These are phyloP conservation scores for Astrothelium subdiscretum DNA, from an alignment of 495 filamentous ascomycete species.

Conservation along the genomic window DNA sequence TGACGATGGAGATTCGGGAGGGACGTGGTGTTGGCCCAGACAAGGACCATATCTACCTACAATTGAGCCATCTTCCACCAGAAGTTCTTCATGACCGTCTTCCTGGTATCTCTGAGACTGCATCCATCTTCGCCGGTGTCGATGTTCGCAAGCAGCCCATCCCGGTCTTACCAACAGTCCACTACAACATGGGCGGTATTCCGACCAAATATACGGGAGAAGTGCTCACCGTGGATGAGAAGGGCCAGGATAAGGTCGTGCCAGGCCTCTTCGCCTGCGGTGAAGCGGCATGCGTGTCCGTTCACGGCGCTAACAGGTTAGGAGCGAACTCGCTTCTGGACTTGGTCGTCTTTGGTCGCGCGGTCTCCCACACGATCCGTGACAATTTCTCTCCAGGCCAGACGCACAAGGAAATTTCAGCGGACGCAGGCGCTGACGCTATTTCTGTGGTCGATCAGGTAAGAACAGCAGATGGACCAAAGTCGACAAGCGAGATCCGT, in stretches of 20 bases:
- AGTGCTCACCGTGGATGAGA: conserved; percentile 72
- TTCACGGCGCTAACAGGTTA: conserved; percentile 94
- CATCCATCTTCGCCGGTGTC: conserved; percentile 92
- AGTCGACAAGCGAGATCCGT: conserved; percentile 74
- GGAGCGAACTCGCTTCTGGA: conserved; percentile 97
- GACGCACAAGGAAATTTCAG: conserved; percentile 59
- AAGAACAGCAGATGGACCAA: conserved; percentile 69
- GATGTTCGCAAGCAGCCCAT: conserved; percentile 96
- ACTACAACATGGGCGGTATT: conserved; percentile 99
- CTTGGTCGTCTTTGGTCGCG: conserved; percentile 92
- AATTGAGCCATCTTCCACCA: conserved; percentile 83
- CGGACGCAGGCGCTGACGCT: conserved; percentile 74
- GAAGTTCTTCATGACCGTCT: conserved; percentile 92
- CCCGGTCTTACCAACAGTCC: conserved; percentile 91
- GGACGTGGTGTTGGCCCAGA: conserved; percentile 92
- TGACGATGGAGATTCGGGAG: conserved; percentile 97
- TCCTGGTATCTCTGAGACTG: conserved; percentile 96
- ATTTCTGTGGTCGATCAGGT: conserved; percentile 76
- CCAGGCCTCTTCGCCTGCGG: conserved; percentile 92
- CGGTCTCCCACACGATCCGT: conserved; percentile 88
- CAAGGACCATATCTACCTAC: conserved; percentile 96
- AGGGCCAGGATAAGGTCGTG: conserved; percentile 82
- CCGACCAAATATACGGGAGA: conserved; percentile 96
- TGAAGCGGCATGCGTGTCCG: conserved; percentile 96
- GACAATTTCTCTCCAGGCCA: conserved; percentile 73